Evolutionary conservation across 2,329 filamentous ascomycete species (phyloP).

Genomic region (Neospermospora avenae): DNA sequence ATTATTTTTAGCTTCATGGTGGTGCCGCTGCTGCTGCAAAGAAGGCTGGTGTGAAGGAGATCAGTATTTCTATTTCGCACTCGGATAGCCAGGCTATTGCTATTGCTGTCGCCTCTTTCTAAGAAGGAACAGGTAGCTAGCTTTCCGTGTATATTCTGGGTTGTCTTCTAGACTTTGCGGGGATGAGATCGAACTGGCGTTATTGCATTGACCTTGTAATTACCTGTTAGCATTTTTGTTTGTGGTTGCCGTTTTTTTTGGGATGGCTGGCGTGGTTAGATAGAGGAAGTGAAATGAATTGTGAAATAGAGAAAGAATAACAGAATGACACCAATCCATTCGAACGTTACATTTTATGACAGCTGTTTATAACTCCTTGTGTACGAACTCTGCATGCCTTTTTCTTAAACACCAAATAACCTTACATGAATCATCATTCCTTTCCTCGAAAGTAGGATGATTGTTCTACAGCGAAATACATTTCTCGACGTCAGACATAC

Average conservation of each 20-base stretch:
- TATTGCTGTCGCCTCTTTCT: constrained; percentile 82
- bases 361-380: too few species aligned
- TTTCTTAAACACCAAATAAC: too few species aligned
- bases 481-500: too few species aligned
- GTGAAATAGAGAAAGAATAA: not conserved
- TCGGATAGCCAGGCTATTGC: constrained; percentile 92
- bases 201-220: not conserved
- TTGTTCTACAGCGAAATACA: too few species aligned
- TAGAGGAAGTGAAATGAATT: not conserved
- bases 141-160: constrained; percentile 16
- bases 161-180: not conserved
- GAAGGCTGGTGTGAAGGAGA: constrained; percentile 79
- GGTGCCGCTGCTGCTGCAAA: constrained; percentile 80
- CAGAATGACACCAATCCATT: too few species aligned
- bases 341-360: too few species aligned
- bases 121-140: constrained; percentile 28
- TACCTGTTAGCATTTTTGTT: not conserved
- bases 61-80: constrained; percentile 94
- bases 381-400: too few species aligned
- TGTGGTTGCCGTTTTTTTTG: not conserved
- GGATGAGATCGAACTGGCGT: constrained; percentile 4
- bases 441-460: too few species aligned
- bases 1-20: constrained; percentile 67
- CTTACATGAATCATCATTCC: too few species aligned
- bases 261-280: not conserved